phyloP scores from a whole-genome alignment of 2,329 filamentous ascomycete genomes.

The Cladorrhinum sp. region DNA sequence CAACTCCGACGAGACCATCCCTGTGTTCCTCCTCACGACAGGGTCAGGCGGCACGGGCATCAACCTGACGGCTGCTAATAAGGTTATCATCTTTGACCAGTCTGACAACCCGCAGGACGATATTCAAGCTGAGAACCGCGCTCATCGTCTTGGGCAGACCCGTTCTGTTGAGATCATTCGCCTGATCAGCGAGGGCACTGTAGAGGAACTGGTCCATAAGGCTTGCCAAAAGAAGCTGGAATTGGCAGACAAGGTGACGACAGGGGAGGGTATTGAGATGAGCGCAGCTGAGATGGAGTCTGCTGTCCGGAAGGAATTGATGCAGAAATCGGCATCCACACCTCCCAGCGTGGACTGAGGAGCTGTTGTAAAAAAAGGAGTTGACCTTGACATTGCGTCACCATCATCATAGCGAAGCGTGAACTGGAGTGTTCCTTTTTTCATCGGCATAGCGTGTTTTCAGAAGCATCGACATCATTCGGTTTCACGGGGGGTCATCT shows the following conservation, averaged over 20 bases:
- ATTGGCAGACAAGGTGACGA: conserved; percentile 64
- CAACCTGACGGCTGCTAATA: conserved; percentile 93
- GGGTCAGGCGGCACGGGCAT: conserved; percentile 96
- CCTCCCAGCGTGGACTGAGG: conserved; percentile 18
- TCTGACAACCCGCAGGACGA: conserved; percentile 99
- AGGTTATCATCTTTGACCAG: conserved; percentile 95
- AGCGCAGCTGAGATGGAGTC: conserved; percentile 28
- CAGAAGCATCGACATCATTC: neutral
- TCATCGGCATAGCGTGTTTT: neutral
- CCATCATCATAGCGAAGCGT: neutral
- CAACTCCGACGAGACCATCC: conserved; percentile 70
- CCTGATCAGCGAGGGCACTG: conserved; percentile 74
- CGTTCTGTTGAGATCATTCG: conserved; percentile 86
- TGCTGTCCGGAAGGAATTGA: conserved; percentile 23
- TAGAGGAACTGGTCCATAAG: conserved; percentile 90
- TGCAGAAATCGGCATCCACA: conserved; percentile 18
- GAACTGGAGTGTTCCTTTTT: neutral
- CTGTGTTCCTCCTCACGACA: conserved; percentile 89
- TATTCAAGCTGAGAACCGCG: conserved; percentile 95
- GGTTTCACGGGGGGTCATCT: neutral
- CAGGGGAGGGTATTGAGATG: conserved; percentile 25
- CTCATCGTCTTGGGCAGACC: conserved; percentile 89
- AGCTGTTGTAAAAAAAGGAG: neutral
- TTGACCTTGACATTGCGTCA: neutral
- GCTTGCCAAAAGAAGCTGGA: conserved; percentile 91